These are phyloP conservation scores for Gossypium sturtianum DNA, from an alignment of 345 rosid genomes.

Conservation along the genomic window DNA sequence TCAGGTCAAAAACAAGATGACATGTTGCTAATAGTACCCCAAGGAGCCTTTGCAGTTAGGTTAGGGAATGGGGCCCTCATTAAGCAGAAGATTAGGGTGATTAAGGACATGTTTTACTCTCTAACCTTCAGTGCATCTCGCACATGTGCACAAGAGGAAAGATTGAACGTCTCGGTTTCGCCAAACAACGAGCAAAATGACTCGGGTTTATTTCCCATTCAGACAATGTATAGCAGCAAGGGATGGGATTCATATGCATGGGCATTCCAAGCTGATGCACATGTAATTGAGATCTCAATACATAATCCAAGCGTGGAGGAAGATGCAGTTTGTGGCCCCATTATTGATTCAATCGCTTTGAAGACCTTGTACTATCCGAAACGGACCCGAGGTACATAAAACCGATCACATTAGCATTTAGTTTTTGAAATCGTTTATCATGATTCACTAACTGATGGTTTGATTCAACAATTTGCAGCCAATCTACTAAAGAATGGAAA, in stretches of 20 bases:
- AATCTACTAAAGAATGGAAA: slow-evolving; percentile 65
- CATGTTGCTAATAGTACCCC: slow-evolving; percentile 79
- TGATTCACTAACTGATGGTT: background rate
- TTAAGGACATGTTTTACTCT: slow-evolving; percentile 44
- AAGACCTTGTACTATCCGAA: slow-evolving; percentile 46
- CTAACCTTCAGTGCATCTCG: slow-evolving; percentile 71
- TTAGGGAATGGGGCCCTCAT: slow-evolving; percentile 76
- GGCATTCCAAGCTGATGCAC: slow-evolving; percentile 57
- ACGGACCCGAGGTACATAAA: slow-evolving; percentile 16
- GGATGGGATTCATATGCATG: slow-evolving; percentile 87
- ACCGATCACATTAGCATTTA: background rate
- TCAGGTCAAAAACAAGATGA: slow-evolving; percentile 87
- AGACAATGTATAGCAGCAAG: slow-evolving; percentile 74
- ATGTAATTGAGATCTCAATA: slow-evolving; percentile 37
- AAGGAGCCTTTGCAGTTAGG: slow-evolving; percentile 58
- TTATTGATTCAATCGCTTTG: slow-evolving; percentile 60
- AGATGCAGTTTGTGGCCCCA: slow-evolving; percentile 79
- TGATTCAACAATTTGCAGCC: slow-evolving; percentile 15
- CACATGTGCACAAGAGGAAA: slow-evolving; percentile 84
- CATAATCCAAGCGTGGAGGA: slow-evolving; percentile 77
- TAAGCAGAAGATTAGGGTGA: slow-evolving; percentile 50
- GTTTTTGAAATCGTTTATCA: background rate
- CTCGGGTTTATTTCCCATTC: slow-evolving; percentile 66
- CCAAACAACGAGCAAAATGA: slow-evolving; percentile 37
- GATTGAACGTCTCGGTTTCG: slow-evolving; percentile 58